Base-by-base conservation (phyloP, 495 filamentous ascomycete genomes). In the Xylaria telfairii region DNA sequence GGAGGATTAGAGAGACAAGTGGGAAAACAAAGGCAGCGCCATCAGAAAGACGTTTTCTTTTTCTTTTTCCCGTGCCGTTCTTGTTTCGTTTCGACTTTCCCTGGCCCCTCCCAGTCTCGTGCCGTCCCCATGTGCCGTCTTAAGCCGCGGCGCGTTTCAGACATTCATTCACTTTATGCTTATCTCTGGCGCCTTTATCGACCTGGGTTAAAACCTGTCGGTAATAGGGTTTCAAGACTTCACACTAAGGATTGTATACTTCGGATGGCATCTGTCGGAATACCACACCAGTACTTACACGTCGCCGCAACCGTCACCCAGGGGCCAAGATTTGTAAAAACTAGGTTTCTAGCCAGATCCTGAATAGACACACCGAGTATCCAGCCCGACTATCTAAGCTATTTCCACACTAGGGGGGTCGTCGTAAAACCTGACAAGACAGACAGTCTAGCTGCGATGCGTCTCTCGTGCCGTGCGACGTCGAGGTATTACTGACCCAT, bases 111-210 rank as follows among this genome's bases (percentile, higher is more conserved):
- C 41, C 41, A 28, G 21, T 10, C 12, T 12, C 32, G 15, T 28
- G 34, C 34, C 34, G 34, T 37, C 4, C 8, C 34, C 4, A 37
- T 37, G 32, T 61, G 37, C 59, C 59, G 59, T 61, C 59, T 66
- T 47, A 66, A 66, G 64, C 64, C 64, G 64, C 47, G 64, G 47
- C 64, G 64, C 47, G 64, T 66, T 66, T 66, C 64, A 66, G 47
- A 54, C 32, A 30, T 21, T n/a, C n/a, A n/a, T n/a, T n/a, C 8
- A 7, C 13, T 28, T 9, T 37, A 65, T 65, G 30, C 62, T 65
- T 65, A 51, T 65, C 44, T 59, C 56, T 59, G 8, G 37, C 56
- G 19, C 9, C 9, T 37, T 59, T 39, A 37, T 39, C 24, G 28
- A 5, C 3, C 10, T n/a, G 32, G 28, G n/a, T 21, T 59, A 21